Base-by-base conservation (phyloP, 78 protist species). In the Cavenderia fasciculata region DNA sequence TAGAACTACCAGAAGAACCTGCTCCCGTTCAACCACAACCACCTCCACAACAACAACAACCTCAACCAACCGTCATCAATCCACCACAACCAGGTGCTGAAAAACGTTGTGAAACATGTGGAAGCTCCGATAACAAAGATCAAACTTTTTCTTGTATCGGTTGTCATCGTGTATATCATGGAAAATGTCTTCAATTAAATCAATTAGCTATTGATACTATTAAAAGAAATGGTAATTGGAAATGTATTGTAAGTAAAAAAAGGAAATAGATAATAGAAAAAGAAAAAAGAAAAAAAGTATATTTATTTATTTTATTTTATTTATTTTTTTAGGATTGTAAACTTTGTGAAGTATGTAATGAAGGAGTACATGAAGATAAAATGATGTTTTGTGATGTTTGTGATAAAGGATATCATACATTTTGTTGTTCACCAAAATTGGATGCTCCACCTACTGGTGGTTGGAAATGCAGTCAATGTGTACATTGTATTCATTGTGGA, bases 341-440 rank as follows among this genome's bases (percentile, higher is more conserved):
- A 66, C 46, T 73, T n/a, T 91, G 95, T 59, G 86, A 90, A 65
- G 6, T 44, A n/a, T 91, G 95, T 73, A 14, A 72, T 4, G 91
- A 86, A 25, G n/a, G 43, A 19, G 85, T 18, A 6, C 34, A 70
- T 54, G 86, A 84, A 43, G 91, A 72, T 25, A 62, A 84, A 21
- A 77, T 91, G 86, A 34, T 82, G 46, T 49, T 73, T 46, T 91
- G 95, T 52, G 92, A 91, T 43, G 85, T 70, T 47, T 91, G 95
- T 44, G 95, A 91, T 59, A 56, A 68, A 40, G 90, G 92, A 29
- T 91, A 36, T 47, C 95, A 91, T 56, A 78, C 78, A 19, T 91
- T 49, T 73, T 91, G 95, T 61, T 65, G 79, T 18, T 12, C 4
- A 18, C 95, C 95, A 52, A 76, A 72, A 2, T 21, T 91, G 40